phyloP scores from a whole-genome alignment of 73 alveolate species.

The Durusdinium trenchii region DNA sequence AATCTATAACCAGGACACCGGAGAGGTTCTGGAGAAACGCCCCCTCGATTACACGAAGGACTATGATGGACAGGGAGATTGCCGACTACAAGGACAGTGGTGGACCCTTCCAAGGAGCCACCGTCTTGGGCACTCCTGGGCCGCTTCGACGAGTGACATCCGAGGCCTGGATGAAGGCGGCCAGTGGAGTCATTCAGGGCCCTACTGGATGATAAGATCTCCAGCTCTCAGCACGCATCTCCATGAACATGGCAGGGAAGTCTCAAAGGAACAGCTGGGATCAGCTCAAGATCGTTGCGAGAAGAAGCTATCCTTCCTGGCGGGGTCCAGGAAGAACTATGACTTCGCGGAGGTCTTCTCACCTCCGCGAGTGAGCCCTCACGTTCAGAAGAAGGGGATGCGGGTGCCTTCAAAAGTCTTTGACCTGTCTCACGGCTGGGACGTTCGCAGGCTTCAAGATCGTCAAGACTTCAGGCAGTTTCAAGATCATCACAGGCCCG shows the following conservation, averaged over 20 bases:
- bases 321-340: background rate
- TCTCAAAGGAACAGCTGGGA: background rate
- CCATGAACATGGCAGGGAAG: background rate
- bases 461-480: background rate
- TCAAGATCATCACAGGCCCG: background rate
- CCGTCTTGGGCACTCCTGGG: background rate
- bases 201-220: no score
- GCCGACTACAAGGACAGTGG: no score
- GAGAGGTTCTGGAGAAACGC: no score
- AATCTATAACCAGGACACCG: no score
- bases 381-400: background rate
- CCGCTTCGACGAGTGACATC: background rate
- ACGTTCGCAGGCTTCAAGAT: background rate
- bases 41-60: no score
- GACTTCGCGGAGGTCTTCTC: conserved; percentile 3
- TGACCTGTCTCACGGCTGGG: background rate
- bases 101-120: background rate
- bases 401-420: background rate
- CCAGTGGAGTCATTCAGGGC: background rate
- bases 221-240: background rate
- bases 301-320: background rate
- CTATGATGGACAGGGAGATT: no score
- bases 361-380: background rate
- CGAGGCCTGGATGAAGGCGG: background rate
- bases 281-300: background rate